A percentile compares a stretch with the other conserved stretches of the same genome.
Conservation (phyloP, 768 basidiomycete genomes). For the Xerocomus brunneocitrinus region DNA sequence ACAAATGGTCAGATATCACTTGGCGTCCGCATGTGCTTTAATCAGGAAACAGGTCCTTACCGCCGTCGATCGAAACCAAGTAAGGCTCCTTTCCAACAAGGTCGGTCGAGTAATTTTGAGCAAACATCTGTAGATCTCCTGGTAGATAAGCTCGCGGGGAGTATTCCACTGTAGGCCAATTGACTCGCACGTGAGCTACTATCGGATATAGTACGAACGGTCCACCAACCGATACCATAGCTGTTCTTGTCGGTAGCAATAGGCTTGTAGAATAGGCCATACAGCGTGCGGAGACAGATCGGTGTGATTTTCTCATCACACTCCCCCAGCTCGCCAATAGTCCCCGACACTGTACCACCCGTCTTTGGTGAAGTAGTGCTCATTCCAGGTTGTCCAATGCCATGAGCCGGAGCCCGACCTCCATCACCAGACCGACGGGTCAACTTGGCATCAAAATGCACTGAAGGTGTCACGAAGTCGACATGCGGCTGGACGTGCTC, state of each 20-base stretch:
- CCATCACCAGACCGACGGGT: conserved; percentile 11
- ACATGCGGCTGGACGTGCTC: conserved; percentile 29
- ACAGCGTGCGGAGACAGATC: conserved; percentile 26
- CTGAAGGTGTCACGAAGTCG: conserved; percentile 33
- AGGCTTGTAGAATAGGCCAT: conserved; percentile 24
- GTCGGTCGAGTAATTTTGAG: conserved; percentile 15
- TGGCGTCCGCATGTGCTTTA: background rate
- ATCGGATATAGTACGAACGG: background rate
- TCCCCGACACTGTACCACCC: conserved; percentile 5
- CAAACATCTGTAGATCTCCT: conserved; percentile 33
- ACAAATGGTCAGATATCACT: background rate
- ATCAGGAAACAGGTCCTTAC: conserved; percentile 11
- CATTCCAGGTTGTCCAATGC: conserved; percentile 17
- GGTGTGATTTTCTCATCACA: conserved; percentile 31
- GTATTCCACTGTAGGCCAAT: conserved; percentile 20
- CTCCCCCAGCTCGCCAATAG: conserved; percentile 10
- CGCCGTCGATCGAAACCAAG: conserved; percentile 35
- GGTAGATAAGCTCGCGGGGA: conserved; percentile 30
- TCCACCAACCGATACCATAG: conserved; percentile 30
- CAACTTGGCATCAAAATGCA: conserved; percentile 30
- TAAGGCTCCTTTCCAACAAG: conserved; percentile 25
- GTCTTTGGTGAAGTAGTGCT: conserved; percentile 13
- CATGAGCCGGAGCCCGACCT: background rate
- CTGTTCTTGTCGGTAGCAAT: conserved; percentile 26
- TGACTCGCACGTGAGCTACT: background rate